Conservation (phyloP, 768 basidiomycete species). For the Pleurotus eryngii region DNA sequence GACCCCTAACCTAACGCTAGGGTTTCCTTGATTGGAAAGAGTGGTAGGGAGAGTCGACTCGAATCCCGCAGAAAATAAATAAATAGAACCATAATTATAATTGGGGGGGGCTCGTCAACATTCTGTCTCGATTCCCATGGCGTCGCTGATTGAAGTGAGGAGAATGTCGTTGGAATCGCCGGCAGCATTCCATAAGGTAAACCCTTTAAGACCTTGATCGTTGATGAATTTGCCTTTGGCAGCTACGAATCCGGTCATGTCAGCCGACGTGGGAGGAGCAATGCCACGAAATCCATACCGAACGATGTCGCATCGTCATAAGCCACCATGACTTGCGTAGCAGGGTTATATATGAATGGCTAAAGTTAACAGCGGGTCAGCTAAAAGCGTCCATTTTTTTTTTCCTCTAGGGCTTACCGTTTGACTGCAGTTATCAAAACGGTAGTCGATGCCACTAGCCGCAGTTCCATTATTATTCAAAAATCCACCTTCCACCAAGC, state of each 20-base stretch:
- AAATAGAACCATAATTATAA: not conserved
- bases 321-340: conserved; percentile 43
- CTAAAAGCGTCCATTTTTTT: no score
- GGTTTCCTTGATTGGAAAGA: no score
- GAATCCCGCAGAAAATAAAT: not conserved
- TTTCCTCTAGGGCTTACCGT: conserved; percentile 45
- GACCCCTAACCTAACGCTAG: no score
- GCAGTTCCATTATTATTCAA: conserved; percentile 45
- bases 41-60: not conserved
- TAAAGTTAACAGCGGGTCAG: conserved; percentile 12
- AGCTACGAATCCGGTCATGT: conserved; percentile 25
- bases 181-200: conserved; percentile 71
- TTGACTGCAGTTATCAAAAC: conserved; percentile 66
- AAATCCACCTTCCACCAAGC: conserved; percentile 54
- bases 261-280: not conserved
- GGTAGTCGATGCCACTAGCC: conserved; percentile 46
- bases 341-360: conserved; percentile 44
- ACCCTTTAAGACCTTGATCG: conserved; percentile 49
- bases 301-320: conserved; percentile 34
- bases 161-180: conserved; percentile 55
- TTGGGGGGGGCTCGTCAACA: not conserved
- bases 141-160: conserved; percentile 33
- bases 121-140: conserved; percentile 10
- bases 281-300: not conserved
- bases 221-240: conserved; percentile 61